Conservation (phyloP, 305 asterid species). For the Solanum chacoense region DNA sequence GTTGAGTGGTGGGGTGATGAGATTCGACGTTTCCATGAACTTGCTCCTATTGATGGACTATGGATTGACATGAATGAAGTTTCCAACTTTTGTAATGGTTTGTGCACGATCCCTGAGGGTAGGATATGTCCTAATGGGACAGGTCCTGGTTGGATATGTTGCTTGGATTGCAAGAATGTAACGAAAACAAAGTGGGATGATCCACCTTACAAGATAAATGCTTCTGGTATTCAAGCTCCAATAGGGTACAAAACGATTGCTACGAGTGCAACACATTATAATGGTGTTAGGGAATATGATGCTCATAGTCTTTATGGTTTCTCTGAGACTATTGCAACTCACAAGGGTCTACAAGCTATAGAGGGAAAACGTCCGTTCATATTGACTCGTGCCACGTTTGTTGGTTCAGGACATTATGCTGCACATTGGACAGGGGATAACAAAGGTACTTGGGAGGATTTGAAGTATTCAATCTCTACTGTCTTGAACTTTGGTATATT, state of each 20-base stretch:
- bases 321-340: conserved; percentile 74
- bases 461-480: conserved; percentile 60
- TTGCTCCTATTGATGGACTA: conserved; percentile 88
- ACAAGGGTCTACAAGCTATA: conserved; percentile 61
- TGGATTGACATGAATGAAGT: conserved; percentile 97
- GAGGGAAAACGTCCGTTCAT: conserved; percentile 86
- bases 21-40: conserved; percentile 62
- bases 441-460: conserved; percentile 75
- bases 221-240: conserved; percentile 63
- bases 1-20: conserved; percentile 93
- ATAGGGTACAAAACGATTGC: conserved; percentile 94
- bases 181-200: conserved; percentile 84
- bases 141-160: conserved; percentile 90
- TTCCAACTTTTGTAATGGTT: conserved; percentile 72
- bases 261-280: conserved; percentile 70
- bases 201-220: conserved; percentile 91
- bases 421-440: conserved; percentile 99
- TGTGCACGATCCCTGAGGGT: conserved; percentile 69
- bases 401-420: conserved; percentile 76
- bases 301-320: conserved; percentile 91
- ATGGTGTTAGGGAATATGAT: conserved; percentile 83
- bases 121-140: conserved; percentile 68
- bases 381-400: conserved; percentile 63
- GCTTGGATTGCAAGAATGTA: conserved; percentile 80
- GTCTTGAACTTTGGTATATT: conserved; percentile 71